Base-by-base conservation (phyloP, 1,139 yeast species). In the Keqinozyma sinolaborantium region DNA sequence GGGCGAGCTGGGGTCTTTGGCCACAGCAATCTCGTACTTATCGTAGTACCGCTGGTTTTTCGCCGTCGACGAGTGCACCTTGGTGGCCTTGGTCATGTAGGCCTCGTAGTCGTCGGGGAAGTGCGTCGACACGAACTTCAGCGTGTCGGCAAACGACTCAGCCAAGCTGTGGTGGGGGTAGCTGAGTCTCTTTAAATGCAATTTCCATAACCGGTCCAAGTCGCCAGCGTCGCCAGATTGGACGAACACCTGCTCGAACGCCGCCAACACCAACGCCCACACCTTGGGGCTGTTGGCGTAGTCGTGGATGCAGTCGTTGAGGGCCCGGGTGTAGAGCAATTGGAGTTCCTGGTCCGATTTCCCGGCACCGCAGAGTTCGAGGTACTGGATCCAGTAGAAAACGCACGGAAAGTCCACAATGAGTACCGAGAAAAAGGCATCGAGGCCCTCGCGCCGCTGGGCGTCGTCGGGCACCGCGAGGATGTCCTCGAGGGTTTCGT, bases 81-180 rank as follows among this genome's bases (percentile, higher is more conserved):
- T 56, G 38, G 61, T 70, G 1, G 75, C 77, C 2, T 42, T 37
- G 2, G 44, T 34, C 69, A 77, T 63, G 24, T 53, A 55, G 5
- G 39, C 34, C 11, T 64, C 72, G 44, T 77, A 78, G 5, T 59
- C 42, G 3, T 45, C 47, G 3, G 46, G 39, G 23, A 36, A 40
- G 32, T 54, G 34, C 6, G 40, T 32, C 1, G 78, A 60, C 2
- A 76, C 59, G 33, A 73, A 70, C 1, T 60, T 33, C 0, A 82
- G 76, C 29, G 58, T 63, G 6, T 56, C 58, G 11, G 60, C 48
- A 39, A 64, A 74, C 0, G 78, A 68, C 1, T 64, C 61, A 2
- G 64, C 65, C 4, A 77, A 36, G 4, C 51, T 42, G 2, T 43
- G 39, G 44, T 73, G 81, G 0, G 81, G 80, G 24, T 52, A 45